Evolutionary conservation across 2,329 filamentous ascomycete species (phyloP), one percentile per base, ranked within the genome.

Genomic region (Paraphoma sp.): DNA sequence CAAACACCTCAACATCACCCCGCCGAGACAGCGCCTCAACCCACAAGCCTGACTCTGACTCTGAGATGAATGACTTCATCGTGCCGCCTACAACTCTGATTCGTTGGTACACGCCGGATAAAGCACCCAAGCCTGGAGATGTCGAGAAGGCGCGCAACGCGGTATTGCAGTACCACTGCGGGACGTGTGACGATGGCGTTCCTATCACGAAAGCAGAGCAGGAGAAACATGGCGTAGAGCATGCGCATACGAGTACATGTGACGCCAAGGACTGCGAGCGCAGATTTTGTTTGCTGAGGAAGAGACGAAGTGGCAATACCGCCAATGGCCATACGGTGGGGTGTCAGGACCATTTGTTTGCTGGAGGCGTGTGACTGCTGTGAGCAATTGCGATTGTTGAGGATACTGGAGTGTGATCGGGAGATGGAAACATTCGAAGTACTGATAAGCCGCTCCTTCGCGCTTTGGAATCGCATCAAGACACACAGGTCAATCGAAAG

Each of bases 41-140:
- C n/a, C 12, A 29, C 14, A 40, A 47, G 3, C 50, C 48, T 1
- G 29, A 28, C 38, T 3, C 55, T 45, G 16, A 36, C 42, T 29
- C 48, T 31, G 6, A 47, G 2, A 23, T 33, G 3, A 53, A 59
- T 2, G 67, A 67, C 12, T 62, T 68, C 33, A 36, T 68, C 33
- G 31, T 72, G 1, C 60, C 66, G 16, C 50, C 59, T 4, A 74
- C 70, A 1, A 74, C 71, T 1, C 57, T 66, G 3, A 56, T 75
- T 5, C 61, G 69, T 16, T 75, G 70, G 68, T 54, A 23, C 0
- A 45, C 61, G n/a, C 58, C 65, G 2, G 65, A 65, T 6, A 44
- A 51, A 0, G 41, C 28, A 12, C 45, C 55, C 5, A 56, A 57
- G 8, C 56, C 57, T 7, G 52, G 47, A 2, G 62, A 70, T 30